Percentiles rank a stretch among this genome's conserved stretches.
These are phyloP conservation scores for Tricholoma saponaceum DNA, from an alignment of 768 basidiomycete genomes.

Conservation along the genomic window DNA sequence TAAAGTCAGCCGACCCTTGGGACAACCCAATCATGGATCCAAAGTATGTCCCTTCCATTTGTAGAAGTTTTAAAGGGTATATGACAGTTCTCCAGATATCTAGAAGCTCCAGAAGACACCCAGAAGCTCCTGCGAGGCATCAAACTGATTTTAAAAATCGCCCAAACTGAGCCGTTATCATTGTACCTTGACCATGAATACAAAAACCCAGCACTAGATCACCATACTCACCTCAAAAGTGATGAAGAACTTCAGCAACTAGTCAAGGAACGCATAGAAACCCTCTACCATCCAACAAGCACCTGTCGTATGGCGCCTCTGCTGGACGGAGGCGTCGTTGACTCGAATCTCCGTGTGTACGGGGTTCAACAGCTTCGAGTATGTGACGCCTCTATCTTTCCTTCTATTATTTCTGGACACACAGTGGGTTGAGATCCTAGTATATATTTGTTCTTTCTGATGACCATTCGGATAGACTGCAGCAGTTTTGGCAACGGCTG, in stretches of 20 bases:
- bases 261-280: neutral
- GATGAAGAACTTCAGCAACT: neutral
- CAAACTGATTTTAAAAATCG: neutral
- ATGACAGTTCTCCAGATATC: neutral
- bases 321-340: neutral
- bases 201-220: neutral
- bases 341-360: neutral
- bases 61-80: neutral
- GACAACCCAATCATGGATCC: conserved; percentile 41
- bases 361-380: neutral
- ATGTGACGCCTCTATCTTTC: neutral
- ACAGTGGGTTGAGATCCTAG: conserved; percentile 3
- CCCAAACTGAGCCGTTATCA: neutral
- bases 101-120: neutral
- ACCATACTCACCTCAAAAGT: neutral
- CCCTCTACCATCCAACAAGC: neutral
- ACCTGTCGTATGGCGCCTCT: neutral
- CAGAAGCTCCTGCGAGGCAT: neutral
- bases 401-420: neutral
- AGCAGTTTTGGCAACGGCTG: conserved; percentile 26
- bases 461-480: conserved; percentile 26
- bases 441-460: conserved; percentile 34
- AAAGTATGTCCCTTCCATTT: conserved; percentile 21
- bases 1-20: conserved; percentile 41
- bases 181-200: neutral